These are phyloP conservation scores for Leccinellum albellum DNA, from an alignment of 768 basidiomycete genomes.

Conservation along the genomic window DNA sequence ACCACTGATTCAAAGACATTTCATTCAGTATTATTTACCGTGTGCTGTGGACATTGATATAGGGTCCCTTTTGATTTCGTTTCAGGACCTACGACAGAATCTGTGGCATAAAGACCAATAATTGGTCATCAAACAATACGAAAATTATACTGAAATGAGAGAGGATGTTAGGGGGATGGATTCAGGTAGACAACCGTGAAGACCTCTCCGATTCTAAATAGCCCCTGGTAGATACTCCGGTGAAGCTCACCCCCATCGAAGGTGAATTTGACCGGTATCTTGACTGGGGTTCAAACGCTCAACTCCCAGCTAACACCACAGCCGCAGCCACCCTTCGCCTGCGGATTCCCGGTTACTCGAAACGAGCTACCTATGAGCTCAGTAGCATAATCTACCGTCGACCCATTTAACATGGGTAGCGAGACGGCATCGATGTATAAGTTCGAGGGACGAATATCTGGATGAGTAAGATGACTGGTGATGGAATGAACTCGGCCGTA, in stretches of 20 bases:
- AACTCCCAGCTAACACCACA: constrained; percentile 93
- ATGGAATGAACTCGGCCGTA: background rate
- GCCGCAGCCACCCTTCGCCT: constrained; percentile 89
- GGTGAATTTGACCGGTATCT: background rate
- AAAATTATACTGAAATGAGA: background rate
- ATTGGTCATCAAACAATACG: background rate
- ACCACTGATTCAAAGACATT: background rate
- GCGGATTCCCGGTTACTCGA: constrained; percentile 78
- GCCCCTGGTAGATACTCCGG: background rate
- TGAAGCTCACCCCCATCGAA: background rate
- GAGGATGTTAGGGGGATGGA: background rate
- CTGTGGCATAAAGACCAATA: background rate
- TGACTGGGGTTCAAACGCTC: background rate
- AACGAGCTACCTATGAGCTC: constrained; percentile 95
- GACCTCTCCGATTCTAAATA: background rate
- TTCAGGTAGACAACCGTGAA: background rate
- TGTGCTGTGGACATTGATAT: background rate
- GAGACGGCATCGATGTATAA: constrained; percentile 86
- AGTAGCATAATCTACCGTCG: constrained; percentile 86
- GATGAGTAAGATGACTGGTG: constrained; percentile 67
- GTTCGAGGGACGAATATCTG: constrained; percentile 65
- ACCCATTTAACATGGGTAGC: constrained; percentile 78
- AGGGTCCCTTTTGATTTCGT: background rate
- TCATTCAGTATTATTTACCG: background rate
- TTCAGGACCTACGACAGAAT: background rate